Evolutionary conservation across 768 basidiomycete genomes (phyloP).

Genomic region (Lyophyllum decastes): DNA sequence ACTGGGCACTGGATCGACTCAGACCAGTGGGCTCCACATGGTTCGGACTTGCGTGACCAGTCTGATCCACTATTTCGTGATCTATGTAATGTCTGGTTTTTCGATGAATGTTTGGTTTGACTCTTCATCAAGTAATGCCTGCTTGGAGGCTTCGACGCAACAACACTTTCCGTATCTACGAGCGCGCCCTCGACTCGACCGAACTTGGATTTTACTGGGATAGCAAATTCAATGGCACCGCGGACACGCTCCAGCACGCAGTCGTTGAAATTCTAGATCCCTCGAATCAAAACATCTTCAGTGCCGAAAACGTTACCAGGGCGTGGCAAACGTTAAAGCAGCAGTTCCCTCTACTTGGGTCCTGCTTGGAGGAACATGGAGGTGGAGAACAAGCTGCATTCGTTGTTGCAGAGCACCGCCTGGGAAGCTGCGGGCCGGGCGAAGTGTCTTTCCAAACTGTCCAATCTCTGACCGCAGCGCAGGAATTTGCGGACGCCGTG

Average conservation of each 20-base stretch:
- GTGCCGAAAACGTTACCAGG: slow-evolving; percentile 32
- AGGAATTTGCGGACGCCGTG: slow-evolving; percentile 25
- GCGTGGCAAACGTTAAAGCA: slow-evolving; percentile 51
- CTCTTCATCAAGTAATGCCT: slow-evolving; percentile 1
- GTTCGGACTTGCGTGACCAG: neutral
- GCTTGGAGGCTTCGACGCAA: slow-evolving; percentile 7
- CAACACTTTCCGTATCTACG: slow-evolving; percentile 20
- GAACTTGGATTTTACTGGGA: slow-evolving; percentile 48
- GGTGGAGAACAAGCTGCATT: slow-evolving; percentile 35
- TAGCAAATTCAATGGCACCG: slow-evolving; percentile 39
- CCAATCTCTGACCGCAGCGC: slow-evolving; percentile 35
- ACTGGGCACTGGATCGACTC: too few species aligned
- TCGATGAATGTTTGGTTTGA: slow-evolving; percentile 2
- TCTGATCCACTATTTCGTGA: neutral
- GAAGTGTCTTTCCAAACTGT: slow-evolving; percentile 41
- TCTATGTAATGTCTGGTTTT: neutral
- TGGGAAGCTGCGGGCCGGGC: slow-evolving; percentile 29
- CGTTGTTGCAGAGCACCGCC: slow-evolving; percentile 37
- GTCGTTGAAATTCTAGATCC: slow-evolving; percentile 25
- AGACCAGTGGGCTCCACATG: neutral
- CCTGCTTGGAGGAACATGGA: slow-evolving; percentile 34
- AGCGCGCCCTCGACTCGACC: slow-evolving; percentile 38
- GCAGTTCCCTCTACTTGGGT: slow-evolving; percentile 50
- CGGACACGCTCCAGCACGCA: slow-evolving; percentile 41
- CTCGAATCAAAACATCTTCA: slow-evolving; percentile 16